phyloP scores from a whole-genome alignment of 495 filamentous ascomycete genomes.

The Beverwykella pulmonaria region DNA sequence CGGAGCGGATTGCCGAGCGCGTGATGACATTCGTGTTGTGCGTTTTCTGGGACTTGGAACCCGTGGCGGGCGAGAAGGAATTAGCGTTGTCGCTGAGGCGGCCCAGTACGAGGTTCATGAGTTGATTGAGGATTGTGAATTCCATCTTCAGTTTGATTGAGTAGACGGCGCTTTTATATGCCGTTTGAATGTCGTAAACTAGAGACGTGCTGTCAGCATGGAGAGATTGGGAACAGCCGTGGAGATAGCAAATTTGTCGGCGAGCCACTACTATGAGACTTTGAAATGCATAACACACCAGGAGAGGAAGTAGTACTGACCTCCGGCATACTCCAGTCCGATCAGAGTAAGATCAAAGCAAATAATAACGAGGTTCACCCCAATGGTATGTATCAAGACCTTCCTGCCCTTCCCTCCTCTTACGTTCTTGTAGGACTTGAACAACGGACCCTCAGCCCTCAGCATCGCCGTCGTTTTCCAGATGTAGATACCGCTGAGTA shows the following conservation, averaged over 20 bases:
- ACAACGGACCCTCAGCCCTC: conserved; percentile 3
- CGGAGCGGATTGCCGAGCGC: background rate
- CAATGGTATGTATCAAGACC: conserved; percentile 21
- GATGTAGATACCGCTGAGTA: conserved; percentile 21
- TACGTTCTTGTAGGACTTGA: conserved; percentile 8
- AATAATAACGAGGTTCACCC: conserved; percentile 33
- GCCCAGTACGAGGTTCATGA: conserved; percentile 22
- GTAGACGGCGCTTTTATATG: conserved; percentile 31
- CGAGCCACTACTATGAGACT: no score
- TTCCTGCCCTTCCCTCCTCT: background rate
- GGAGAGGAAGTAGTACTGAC: background rate
- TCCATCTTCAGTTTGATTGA: conserved; percentile 36
- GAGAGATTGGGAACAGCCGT: no score
- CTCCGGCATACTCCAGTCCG: conserved; percentile 19
- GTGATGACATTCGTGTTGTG: background rate
- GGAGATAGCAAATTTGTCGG: no score
- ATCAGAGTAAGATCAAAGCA: conserved; percentile 28
- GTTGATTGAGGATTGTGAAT: conserved; percentile 33
- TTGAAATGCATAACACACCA: no score
- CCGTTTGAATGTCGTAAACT: conserved; percentile 21
- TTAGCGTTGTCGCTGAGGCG: background rate
- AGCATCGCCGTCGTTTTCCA: conserved; percentile 16
- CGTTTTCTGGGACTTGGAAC: background rate
- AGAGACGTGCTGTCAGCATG: background rate
- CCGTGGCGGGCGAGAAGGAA: background rate